phyloP scores from a whole-genome alignment of 805 yeast genomes.

The Candida ascalaphidarum region DNA sequence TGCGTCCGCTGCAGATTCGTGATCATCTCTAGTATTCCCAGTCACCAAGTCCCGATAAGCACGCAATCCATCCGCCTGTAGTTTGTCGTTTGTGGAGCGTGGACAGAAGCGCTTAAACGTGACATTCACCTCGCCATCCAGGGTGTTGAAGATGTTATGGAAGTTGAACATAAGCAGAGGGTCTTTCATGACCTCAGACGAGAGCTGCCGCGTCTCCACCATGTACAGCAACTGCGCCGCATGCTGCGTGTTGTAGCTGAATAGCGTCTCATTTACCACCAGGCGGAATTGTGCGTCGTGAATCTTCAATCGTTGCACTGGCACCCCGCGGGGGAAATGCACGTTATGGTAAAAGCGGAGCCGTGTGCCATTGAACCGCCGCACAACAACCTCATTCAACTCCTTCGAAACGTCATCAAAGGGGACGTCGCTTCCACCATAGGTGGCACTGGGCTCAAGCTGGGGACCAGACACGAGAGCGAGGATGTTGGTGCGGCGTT shows the following conservation, averaged over 20 bases:
- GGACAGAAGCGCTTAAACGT: neutral
- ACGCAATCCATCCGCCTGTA: neutral
- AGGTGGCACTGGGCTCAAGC: neutral
- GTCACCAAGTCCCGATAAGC: neutral
- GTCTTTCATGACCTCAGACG: neutral
- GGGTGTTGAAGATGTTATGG: neutral
- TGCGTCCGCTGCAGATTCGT: constrained; percentile 1
- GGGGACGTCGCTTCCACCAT: constrained; percentile 4
- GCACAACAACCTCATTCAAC: constrained; percentile 15
- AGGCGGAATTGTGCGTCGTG: constrained; percentile 1
- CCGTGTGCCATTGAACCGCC: constrained; percentile 6
- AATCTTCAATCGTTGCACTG: constrained; percentile 1
- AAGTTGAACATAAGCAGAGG: neutral
- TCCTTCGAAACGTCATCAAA: constrained; percentile 1
- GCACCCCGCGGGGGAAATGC: constrained; percentile 11
- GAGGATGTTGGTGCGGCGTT: too few relatives aligned
- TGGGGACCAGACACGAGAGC: too few relatives aligned
- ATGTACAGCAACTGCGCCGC: constrained; percentile 2
- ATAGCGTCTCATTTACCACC: constrained; percentile 2
- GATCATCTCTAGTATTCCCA: neutral
- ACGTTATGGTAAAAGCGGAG: constrained; percentile 9
- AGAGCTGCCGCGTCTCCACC: too few relatives aligned
- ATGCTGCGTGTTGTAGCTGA: constrained; percentile 10
- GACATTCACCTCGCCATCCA: neutral
- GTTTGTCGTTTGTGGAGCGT: neutral